Percentiles rank a stretch among this genome's conserved stretches.
Evolutionary conservation across 768 basidiomycete genomes (phyloP).

Genomic region (Leccinum uliginosum): DNA sequence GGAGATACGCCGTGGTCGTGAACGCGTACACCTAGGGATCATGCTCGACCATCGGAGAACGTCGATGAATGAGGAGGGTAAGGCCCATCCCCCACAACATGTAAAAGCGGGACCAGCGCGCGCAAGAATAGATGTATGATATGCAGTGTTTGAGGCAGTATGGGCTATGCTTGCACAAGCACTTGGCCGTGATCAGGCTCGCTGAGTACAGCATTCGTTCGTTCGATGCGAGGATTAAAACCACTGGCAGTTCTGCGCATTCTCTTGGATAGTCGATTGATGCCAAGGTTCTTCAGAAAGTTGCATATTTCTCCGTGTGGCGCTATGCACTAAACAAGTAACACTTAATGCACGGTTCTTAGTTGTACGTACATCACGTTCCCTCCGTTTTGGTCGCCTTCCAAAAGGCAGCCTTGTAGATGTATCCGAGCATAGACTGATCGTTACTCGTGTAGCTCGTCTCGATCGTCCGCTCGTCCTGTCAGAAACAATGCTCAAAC

Average conservation of each 20-base stretch:
- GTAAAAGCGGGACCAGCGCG: not conserved
- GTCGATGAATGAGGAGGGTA: not conserved
- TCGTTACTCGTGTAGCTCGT: slow-evolving; percentile 86
- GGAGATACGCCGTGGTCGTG: not conserved
- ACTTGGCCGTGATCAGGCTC: not conserved
- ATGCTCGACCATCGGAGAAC: not conserved
- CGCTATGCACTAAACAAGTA: not conserved
- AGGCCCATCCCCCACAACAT: not conserved
- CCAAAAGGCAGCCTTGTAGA: slow-evolving; percentile 85
- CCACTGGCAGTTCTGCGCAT: no score
- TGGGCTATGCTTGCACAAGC: not conserved
- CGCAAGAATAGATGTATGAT: no score
- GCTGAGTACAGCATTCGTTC: no score
- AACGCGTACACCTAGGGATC: not conserved
- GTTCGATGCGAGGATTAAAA: no score
- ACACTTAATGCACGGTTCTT: not conserved
- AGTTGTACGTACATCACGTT: not conserved
- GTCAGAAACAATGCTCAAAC: slow-evolving; percentile 13
- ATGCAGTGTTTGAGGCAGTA: no score
- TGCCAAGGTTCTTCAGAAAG: not conserved
- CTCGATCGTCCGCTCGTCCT: slow-evolving; percentile 79
- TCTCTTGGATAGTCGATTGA: no score
- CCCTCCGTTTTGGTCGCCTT: slow-evolving; percentile 53
- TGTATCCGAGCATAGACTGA: slow-evolving; percentile 77
- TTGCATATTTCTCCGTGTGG: not conserved